Percentiles rank a stretch among this genome's conserved stretches.
These are phyloP conservation scores for Phialophora chinensis DNA, from an alignment of 2,329 filamentous ascomycete genomes.

Conservation along the genomic window DNA sequence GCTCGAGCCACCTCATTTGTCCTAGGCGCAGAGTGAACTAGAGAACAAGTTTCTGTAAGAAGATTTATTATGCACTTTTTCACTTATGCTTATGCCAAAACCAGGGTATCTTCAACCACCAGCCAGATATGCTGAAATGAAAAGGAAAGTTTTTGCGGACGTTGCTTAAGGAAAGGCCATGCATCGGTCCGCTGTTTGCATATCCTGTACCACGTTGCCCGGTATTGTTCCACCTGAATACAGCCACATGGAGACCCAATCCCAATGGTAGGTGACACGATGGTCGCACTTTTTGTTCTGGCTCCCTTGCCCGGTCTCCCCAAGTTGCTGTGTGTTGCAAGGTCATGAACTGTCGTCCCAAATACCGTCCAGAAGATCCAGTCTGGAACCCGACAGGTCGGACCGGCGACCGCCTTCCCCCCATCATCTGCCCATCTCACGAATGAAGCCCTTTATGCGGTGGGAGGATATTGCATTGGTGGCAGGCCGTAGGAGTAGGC, in stretches of 20 bases:
- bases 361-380: not conserved
- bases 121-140: not conserved
- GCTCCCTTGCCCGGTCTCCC: not conserved
- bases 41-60: not conserved
- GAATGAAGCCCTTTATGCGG: not conserved
- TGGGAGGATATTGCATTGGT: constrained; percentile 10
- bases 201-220: not conserved
- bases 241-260: not conserved
- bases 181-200: not conserved
- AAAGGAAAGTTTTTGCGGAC: not conserved
- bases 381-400: not conserved
- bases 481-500: constrained; percentile 38
- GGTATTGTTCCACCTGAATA: not conserved
- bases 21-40: not conserved
- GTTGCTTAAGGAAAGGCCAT: not conserved
- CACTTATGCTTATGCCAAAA: not conserved
- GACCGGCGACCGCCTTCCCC: not conserved
- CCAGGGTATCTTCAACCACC: constrained; percentile 3
- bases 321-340: not conserved
- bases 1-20: not conserved
- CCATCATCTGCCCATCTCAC: not conserved
- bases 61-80: not conserved
- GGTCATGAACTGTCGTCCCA: not conserved
- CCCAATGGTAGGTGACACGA: not conserved
- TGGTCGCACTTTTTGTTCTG: not conserved